phyloP scores from a whole-genome alignment of 140 eudicot genomes.

The Cichorium intybus region DNA sequence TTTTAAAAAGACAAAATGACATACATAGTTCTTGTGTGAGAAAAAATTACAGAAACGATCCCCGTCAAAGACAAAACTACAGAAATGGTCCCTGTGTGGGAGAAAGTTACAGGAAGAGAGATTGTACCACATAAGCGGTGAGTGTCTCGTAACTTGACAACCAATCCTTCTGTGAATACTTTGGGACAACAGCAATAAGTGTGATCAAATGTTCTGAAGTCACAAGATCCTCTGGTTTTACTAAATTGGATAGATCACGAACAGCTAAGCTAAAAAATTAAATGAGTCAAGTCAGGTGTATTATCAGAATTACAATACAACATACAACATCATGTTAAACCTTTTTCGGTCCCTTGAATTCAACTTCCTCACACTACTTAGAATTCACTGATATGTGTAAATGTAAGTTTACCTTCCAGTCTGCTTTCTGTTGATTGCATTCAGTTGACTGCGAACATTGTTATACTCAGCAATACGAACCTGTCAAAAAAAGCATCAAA shows the following conservation, averaged over 20 bases:
- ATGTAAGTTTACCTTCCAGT: constrained; percentile 66
- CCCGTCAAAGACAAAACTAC: too few species aligned
- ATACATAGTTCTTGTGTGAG: too few species aligned
- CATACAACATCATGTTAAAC: not conserved
- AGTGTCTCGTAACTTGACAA: constrained; percentile 82
- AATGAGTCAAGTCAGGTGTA: constrained; percentile 1
- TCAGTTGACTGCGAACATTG: constrained; percentile 94
- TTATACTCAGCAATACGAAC: constrained; percentile 87
- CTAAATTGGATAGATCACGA: constrained; percentile 78
- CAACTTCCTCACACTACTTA: not conserved
- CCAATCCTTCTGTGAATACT: constrained; percentile 92
- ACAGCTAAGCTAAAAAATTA: constrained; percentile 70
- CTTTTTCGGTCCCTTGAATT: not conserved
- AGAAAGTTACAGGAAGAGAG: not conserved
- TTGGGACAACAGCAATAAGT: constrained; percentile 76
- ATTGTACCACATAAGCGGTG: constrained; percentile 77
- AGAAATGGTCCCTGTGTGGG: too few species aligned
- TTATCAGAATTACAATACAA: constrained; percentile 5
- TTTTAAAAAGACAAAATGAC: not conserved
- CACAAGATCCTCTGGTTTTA: constrained; percentile 66
- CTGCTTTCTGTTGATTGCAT: constrained; percentile 85
- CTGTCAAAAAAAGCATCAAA: constrained; percentile 33
- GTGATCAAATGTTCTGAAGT: constrained; percentile 77
- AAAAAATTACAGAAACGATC: too few species aligned
- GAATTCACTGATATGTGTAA: not conserved